Evolutionary conservation across 1,284 basidiomycete species (phyloP).

Genomic region (Cryptococcus jaspeensis): DNA sequence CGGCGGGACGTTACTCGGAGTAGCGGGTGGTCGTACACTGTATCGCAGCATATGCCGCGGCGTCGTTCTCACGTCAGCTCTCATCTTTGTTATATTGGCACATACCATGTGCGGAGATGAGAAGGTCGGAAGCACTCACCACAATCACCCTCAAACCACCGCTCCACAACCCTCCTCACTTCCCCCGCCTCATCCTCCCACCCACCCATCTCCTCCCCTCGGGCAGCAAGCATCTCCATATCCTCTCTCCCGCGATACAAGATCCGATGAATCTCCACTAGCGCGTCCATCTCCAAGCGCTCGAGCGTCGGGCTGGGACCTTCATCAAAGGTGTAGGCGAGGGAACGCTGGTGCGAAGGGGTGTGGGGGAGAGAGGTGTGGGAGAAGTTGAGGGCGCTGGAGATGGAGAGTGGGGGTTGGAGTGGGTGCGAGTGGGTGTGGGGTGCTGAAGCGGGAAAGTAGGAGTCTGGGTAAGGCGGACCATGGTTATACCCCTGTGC

Average conservation of each 20-base stretch:
- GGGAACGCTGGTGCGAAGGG: background rate
- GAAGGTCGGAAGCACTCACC: slow-evolving; percentile 20
- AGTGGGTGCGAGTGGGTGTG: too few species aligned
- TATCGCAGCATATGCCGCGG: background rate
- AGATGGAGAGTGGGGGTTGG: too few species aligned
- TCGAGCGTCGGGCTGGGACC: too few species aligned
- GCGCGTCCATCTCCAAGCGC: slow-evolving; percentile 30
- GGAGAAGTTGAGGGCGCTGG: background rate
- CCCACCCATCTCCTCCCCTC: background rate
- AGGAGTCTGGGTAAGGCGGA: too few species aligned
- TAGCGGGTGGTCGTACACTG: slow-evolving; percentile 46
- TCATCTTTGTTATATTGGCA: background rate
- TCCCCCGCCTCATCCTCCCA: slow-evolving; percentile 34
- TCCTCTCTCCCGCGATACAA: slow-evolving; percentile 42
- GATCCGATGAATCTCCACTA: slow-evolving; percentile 45
- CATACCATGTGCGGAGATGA: too few species aligned
- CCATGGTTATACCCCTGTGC: too few species aligned
- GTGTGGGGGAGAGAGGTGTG: background rate
- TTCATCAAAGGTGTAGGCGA: too few species aligned
- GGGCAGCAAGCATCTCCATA: background rate
- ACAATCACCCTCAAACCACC: slow-evolving; percentile 45
- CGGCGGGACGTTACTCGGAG: slow-evolving; percentile 31
- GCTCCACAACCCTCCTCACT: slow-evolving; percentile 36
- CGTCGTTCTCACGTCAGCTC: background rate
- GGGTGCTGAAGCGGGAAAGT: too few species aligned